Evolutionary conservation across 345 rosid species (phyloP).

Genomic region (Salix koriyanagi): DNA sequence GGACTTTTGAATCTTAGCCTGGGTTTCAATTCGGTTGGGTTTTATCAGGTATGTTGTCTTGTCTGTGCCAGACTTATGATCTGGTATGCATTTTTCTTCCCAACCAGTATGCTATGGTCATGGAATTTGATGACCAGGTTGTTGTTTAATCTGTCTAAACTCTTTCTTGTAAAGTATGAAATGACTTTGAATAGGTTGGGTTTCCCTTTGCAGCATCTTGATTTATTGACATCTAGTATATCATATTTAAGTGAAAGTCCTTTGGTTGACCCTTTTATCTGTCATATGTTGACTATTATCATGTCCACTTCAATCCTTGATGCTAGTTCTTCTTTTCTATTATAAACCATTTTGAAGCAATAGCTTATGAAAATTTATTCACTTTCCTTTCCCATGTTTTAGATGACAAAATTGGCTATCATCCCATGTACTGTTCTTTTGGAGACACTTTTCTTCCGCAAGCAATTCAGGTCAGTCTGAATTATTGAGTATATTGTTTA

Average conservation of each 20-base stretch:
- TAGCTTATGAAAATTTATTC: slow-evolving; percentile 13
- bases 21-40: slow-evolving; percentile 99
- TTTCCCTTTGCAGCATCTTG: not conserved
- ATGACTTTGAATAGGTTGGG: not conserved
- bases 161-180: not conserved
- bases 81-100: not conserved
- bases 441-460: slow-evolving; percentile 98
- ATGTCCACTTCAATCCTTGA: not conserved
- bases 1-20: slow-evolving; percentile 96
- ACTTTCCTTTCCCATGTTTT: slow-evolving; percentile 13
- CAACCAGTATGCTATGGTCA: not conserved
- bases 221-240: not conserved
- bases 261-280: not conserved
- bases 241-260: not conserved
- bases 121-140: not conserved
- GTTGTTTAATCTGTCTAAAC: not conserved
- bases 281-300: not conserved
- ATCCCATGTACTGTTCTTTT: slow-evolving; percentile 96
- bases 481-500: not conserved
- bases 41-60: slow-evolving; percentile 72
- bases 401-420: slow-evolving; percentile 99
- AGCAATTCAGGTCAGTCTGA: slow-evolving; percentile 74
- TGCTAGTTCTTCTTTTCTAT: not conserved
- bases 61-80: slow-evolving; percentile 6
- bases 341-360: not conserved